phyloP scores from a whole-genome alignment of 352 stramenopile species.

The Globisporangium acanthophoron region DNA sequence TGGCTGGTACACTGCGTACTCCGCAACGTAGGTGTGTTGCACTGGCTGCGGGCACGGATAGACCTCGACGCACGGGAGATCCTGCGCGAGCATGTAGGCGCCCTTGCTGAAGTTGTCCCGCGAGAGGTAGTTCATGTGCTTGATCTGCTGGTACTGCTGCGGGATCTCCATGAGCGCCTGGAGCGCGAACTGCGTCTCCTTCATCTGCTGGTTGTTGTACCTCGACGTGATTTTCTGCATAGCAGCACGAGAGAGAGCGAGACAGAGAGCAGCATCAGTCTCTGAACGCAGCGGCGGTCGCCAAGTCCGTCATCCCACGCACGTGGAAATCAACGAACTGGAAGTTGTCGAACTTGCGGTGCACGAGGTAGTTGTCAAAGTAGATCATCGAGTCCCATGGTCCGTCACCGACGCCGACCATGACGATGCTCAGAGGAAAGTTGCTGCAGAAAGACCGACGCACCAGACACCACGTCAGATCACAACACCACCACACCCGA shows the following conservation, averaged over 20 bases:
- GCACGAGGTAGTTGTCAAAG: constrained; percentile 72
- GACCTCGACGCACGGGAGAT: constrained; percentile 62
- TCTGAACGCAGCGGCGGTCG: no score
- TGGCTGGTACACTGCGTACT: constrained; percentile 28
- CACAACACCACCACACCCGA: background rate
- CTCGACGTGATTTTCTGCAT: constrained; percentile 48
- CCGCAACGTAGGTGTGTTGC: constrained; percentile 17
- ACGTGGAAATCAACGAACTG: constrained; percentile 84
- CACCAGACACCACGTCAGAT: background rate
- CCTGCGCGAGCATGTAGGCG: constrained; percentile 36
- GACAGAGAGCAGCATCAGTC: background rate
- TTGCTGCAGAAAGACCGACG: constrained; percentile 26
- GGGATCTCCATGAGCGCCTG: constrained; percentile 85
- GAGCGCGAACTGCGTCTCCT: constrained; percentile 70
- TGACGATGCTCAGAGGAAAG: constrained; percentile 75
- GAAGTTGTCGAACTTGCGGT: constrained; percentile 86
- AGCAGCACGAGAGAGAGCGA: background rate
- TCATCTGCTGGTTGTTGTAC: constrained; percentile 36
- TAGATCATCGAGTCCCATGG: constrained; percentile 81
- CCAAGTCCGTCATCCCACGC: background rate
- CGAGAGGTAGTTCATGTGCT: constrained; percentile 57
- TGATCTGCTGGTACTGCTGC: constrained; percentile 76
- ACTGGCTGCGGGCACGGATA: constrained; percentile 43
- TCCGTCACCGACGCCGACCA: constrained; percentile 76
- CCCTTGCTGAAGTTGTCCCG: constrained; percentile 18